Base-by-base conservation (phyloP, 768 basidiomycete species). In the Chalciporus piperatus region DNA sequence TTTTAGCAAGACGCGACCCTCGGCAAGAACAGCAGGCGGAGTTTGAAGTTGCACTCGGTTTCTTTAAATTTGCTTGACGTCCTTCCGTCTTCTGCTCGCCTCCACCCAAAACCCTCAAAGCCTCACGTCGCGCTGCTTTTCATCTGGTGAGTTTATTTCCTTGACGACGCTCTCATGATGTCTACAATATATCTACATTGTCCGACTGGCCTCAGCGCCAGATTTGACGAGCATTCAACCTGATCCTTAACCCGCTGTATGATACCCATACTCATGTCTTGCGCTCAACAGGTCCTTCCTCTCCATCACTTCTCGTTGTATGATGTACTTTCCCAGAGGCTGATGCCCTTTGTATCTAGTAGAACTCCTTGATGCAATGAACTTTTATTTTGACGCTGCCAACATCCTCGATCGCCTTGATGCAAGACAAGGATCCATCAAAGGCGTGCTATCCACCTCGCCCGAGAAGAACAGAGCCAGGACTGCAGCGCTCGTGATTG, bases 301-400 rank as follows among this genome's bases (percentile, higher is more conserved):
- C 45, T 46, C 46, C 56, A 22, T 35, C 41, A 11, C 27, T 55
- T 48, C 44, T 47, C 43, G 59, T 67, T 45, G 53, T 65, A 47
- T 58, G 52, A 40, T 57, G 64, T 65, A 57, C 48, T 60, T 51
- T 46, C 45, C 17, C 44, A 50, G 51, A 61, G 61, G 65, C 62
- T 65, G 47, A 69, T 56, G 55, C 50, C 52, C 47, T 14, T 58
- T 61, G 64, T 63, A 59, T 55, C 54, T 19, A 22, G 60, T 69
- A 67, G 55, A 58, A 53, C 67, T 65, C 47, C 49, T 45, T 45
- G 48, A 7, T 65, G 48, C 65, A 70, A 96, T 97, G 94, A 95
- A 95, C 76, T 94, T 96, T 74, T 97, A 97, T 75, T 92, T 92
- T 74, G 86, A 91, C 68, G 91, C 92, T 58, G 87, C 87, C 58